Conservation (phyloP, 768 basidiomycete species). For the Pisolithus sp. region DNA sequence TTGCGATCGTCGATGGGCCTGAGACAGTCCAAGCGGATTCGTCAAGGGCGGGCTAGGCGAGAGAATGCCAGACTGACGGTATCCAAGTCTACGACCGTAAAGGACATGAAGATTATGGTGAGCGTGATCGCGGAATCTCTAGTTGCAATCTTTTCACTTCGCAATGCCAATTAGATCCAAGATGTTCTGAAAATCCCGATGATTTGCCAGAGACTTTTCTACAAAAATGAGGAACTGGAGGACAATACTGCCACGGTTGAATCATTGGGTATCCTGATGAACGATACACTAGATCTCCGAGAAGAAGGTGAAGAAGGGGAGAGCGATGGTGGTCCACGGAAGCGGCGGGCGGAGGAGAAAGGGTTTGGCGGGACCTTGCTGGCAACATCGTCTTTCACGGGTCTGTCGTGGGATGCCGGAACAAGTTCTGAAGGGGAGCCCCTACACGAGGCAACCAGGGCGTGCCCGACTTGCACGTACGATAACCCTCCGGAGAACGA, state of each 20-base stretch:
- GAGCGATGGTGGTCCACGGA: constrained; percentile 36
- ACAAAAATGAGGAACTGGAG: constrained; percentile 54
- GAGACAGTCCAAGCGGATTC: constrained; percentile 69
- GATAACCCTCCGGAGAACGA: constrained; percentile 39
- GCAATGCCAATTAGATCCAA: constrained; percentile 42
- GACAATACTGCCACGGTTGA: constrained; percentile 49
- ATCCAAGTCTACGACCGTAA: constrained; percentile 61
- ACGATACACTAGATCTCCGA: constrained; percentile 61
- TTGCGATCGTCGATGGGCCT: constrained; percentile 36
- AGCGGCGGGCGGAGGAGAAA: constrained; percentile 47
- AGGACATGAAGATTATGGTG: constrained; percentile 73
- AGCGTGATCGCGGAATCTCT: constrained; percentile 12
- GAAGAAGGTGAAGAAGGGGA: constrained; percentile 58
- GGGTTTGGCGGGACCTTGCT: constrained; percentile 75
- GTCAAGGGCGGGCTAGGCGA: constrained; percentile 45
- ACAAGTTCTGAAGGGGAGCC: constrained; percentile 29
- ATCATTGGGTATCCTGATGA: constrained; percentile 51
- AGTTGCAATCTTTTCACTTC: constrained; percentile 1
- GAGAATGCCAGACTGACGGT: constrained; percentile 50
- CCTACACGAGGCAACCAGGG: constrained; percentile 28
- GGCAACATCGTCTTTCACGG: constrained; percentile 34
- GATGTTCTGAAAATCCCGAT: constrained; percentile 60
- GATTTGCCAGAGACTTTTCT: constrained; percentile 68
- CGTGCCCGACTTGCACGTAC: constrained; percentile 56
- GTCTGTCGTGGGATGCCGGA: constrained; percentile 23